These are phyloP conservation scores for Paraconiothyrium sp. DNA, from an alignment of 2,329 filamentous ascomycete genomes.

Conservation along the genomic window DNA sequence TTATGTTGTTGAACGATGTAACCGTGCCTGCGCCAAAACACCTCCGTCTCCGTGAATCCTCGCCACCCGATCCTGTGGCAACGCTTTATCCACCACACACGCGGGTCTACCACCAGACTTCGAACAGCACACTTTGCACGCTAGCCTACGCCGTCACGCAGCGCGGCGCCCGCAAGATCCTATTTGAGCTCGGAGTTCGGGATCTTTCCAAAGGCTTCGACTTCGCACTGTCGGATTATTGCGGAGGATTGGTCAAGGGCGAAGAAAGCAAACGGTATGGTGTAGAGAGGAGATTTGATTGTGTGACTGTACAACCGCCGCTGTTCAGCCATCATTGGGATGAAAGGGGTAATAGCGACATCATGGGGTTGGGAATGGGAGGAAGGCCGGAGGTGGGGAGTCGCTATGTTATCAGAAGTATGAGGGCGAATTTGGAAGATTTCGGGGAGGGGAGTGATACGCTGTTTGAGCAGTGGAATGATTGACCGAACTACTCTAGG, in stretches of 20 bases:
- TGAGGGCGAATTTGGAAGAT: slow-evolving; percentile 33
- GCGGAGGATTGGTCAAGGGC: slow-evolving; percentile 26
- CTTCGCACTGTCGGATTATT: slow-evolving; percentile 34
- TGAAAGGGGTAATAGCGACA: slow-evolving; percentile 31
- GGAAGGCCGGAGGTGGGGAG: slow-evolving; percentile 25
- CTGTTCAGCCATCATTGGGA: slow-evolving; percentile 33
- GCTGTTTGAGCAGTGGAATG: slow-evolving; percentile 29
- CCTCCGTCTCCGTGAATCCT: slow-evolving; percentile 30
- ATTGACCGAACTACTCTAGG: slow-evolving; percentile 8
- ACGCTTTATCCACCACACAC: slow-evolving; percentile 33
- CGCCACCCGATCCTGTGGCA: slow-evolving; percentile 29
- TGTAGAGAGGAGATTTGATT: slow-evolving; percentile 28
- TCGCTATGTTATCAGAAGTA: slow-evolving; percentile 35
- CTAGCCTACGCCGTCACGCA: slow-evolving; percentile 41
- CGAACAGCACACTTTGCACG: slow-evolving; percentile 33
- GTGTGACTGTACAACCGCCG: slow-evolving; percentile 38
- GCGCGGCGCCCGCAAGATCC: slow-evolving; percentile 35
- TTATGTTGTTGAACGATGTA: slow-evolving; percentile 27
- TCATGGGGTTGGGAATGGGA: slow-evolving; percentile 30
- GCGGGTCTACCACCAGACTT: slow-evolving; percentile 29
- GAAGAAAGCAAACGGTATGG: neutral
- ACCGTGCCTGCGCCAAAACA: slow-evolving; percentile 33
- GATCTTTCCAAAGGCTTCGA: slow-evolving; percentile 38
- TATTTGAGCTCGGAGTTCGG: slow-evolving; percentile 39
- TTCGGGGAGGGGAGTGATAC: slow-evolving; percentile 27